Conservation (phyloP, 2,329 filamentous ascomycete genomes). For the Exophiala sideris region DNA sequence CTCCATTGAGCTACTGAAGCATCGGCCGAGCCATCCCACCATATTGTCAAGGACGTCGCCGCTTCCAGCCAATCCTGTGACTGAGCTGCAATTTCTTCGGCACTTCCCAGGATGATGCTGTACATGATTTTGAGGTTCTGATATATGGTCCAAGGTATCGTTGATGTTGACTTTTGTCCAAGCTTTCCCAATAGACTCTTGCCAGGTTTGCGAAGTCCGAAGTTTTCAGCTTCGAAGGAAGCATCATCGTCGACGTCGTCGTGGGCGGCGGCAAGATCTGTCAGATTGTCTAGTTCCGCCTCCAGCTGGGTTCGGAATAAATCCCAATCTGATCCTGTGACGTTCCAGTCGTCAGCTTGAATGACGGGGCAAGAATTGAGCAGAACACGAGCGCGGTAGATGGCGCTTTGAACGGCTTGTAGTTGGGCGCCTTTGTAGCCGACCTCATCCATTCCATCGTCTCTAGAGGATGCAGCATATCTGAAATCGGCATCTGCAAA, state of each 20-base stretch:
- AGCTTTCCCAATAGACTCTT: conserved; percentile 13
- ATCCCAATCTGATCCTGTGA: conserved; percentile 76
- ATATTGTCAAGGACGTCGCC: conserved; percentile 74
- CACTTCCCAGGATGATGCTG: conserved; percentile 72
- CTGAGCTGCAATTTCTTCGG: conserved; percentile 69
- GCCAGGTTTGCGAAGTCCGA: conserved; percentile 36
- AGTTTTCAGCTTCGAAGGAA: conserved; percentile 48
- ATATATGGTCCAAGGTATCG: conserved; percentile 57
- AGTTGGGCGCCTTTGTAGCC: conserved; percentile 74
- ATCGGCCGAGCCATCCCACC: conserved; percentile 84
- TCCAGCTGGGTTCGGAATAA: conserved; percentile 74
- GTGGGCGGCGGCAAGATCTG: conserved; percentile 73
- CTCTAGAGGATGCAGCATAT: conserved; percentile 61
- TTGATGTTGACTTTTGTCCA: conserved; percentile 16
- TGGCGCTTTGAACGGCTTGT: conserved; percentile 71
- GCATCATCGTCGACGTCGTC: conserved; percentile 48
- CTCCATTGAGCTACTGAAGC: conserved; percentile 43
- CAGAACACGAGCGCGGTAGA: conserved; percentile 64
- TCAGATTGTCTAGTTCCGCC: conserved; percentile 66
- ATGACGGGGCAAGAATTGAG: conserved; percentile 71
- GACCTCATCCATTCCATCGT: conserved; percentile 60
- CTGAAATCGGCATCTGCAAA: conserved; percentile 75
- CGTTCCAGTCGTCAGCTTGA: conserved; percentile 69
- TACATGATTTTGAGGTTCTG: conserved; percentile 79
- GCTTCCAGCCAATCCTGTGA: conserved; percentile 93